Evolutionary conservation across 1,284 basidiomycete species (phyloP).

Genomic region (Dichomitus squalens): DNA sequence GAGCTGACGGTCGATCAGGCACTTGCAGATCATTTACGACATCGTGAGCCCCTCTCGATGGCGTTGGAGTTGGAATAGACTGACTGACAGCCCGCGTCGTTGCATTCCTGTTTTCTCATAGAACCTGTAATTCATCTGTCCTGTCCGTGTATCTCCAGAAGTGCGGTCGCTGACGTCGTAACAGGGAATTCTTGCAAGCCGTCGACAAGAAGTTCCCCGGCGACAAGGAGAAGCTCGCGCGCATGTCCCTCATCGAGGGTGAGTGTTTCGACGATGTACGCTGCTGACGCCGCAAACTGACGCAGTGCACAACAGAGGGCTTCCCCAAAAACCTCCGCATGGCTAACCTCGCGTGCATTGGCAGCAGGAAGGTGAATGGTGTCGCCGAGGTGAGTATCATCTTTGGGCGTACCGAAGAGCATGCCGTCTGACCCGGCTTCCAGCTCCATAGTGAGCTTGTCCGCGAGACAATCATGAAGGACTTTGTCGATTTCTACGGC

Average conservation of each 20-base stretch:
- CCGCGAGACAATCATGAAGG: constrained; percentile 81
- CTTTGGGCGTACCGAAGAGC: neutral
- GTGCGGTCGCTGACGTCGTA: neutral
- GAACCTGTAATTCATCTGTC: constrained; percentile 48
- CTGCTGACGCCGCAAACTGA: neutral
- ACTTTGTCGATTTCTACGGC: constrained; percentile 88
- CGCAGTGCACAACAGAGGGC: constrained; percentile 56
- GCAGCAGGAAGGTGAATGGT: constrained; percentile 88
- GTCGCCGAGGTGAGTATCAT: constrained; percentile 71
- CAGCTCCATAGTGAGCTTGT: constrained; percentile 78
- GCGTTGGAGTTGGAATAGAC: neutral
- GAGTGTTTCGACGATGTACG: neutral
- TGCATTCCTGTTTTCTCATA: constrained; percentile 24
- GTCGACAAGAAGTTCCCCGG: constrained; percentile 90
- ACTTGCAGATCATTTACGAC: constrained; percentile 90
- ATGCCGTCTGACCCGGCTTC: neutral
- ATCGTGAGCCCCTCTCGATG: constrained; percentile 54
- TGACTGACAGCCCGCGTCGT: neutral
- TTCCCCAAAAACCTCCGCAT: constrained; percentile 85
- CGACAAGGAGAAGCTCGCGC: constrained; percentile 73
- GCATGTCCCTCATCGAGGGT: constrained; percentile 93
- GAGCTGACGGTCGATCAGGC: constrained; percentile 36
- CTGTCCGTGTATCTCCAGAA: neutral
- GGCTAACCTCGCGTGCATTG: constrained; percentile 83
- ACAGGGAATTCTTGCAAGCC: constrained; percentile 69